Evolutionary conservation across 768 basidiomycete genomes (phyloP), one percentile per base, ranked within the genome.

Genomic region (Mycena rosella): DNA sequence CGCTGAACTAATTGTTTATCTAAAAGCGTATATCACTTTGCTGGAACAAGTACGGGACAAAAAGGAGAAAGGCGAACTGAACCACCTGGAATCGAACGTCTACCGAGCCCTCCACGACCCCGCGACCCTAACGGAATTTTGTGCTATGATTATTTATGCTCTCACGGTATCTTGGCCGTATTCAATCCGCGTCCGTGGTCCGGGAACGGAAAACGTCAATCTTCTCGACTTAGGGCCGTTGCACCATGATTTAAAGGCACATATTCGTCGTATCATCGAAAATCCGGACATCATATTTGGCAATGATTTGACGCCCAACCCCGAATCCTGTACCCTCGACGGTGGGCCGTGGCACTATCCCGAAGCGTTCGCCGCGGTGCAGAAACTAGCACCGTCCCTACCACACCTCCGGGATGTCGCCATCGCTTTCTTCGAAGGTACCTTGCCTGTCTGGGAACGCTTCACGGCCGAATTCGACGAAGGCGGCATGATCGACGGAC

Each of bases 101-200:
- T 69, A 60, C 17, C 42, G 73, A 13, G 74, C 53, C 7, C 56
- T 76, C 7, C 17, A 65, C 22, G 75, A 75, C 45, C 48, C 44
- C 13, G 65, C 72, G 8, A 75, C 72, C 18, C 65, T 73, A 42
- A 69, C 67, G 14, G 75, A 75, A 38, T 65, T 75, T 8, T 65
- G 62, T 10, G 73, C 60, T 17, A 59, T 75, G 18, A 53, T 58
- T 17, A 36, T 75, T 5, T 72, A 72, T 34, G 57, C 57, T 26
- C 62, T 61, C n/a, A 22, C 51, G 24, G 65, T 74, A 48, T 62
- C 72, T 20, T 60, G 70, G 14, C 74, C 73, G 0, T 75, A 76
- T 44, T 71, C 73, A 55, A 62, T 60, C 8, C 27, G 26, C 9
- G 65, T 73, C 14, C 65, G 73, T 32, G 57, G 29, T 10, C 63